These are phyloP conservation scores for Helminthosporium solani DNA, from an alignment of 2,329 filamentous ascomycete species.

Conservation along the genomic window DNA sequence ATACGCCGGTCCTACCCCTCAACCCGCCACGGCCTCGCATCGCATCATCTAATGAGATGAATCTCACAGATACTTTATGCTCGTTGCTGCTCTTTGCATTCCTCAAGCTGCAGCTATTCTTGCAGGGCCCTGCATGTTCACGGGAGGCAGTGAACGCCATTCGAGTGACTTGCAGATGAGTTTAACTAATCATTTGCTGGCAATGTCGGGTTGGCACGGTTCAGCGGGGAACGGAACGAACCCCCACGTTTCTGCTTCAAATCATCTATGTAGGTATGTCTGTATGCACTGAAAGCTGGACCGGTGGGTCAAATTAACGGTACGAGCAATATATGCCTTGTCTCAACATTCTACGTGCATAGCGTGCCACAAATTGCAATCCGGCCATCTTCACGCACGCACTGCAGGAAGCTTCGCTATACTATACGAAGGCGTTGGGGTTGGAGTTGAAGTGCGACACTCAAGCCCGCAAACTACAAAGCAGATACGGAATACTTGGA, in stretches of 20 bases:
- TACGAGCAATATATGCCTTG: conserved; percentile 22
- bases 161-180: conserved; percentile 33
- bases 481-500: no score
- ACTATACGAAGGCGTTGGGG: no score
- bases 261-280: conserved; percentile 17
- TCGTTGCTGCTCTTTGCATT: conserved; percentile 13
- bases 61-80: conserved; percentile 20
- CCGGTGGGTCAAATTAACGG: conserved; percentile 22
- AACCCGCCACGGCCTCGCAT: background rate
- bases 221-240: conserved; percentile 4
- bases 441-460: no score
- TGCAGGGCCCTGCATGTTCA: conserved; percentile 17
- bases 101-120: conserved; percentile 17
- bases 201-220: conserved; percentile 13
- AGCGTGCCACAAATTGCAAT: background rate
- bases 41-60: conserved; percentile 28
- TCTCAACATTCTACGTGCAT: conserved; percentile 14
- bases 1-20: conserved; percentile 7
- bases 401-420: no score
- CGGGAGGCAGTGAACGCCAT: conserved; percentile 22
- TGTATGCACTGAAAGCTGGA: conserved; percentile 13
- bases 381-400: background rate
- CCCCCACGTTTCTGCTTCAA: conserved; percentile 39
- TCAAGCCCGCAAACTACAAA: background rate
- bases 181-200: conserved; percentile 11